Conservation (phyloP, 2,329 filamentous ascomycete species). For the Fusarium zealandicum region DNA sequence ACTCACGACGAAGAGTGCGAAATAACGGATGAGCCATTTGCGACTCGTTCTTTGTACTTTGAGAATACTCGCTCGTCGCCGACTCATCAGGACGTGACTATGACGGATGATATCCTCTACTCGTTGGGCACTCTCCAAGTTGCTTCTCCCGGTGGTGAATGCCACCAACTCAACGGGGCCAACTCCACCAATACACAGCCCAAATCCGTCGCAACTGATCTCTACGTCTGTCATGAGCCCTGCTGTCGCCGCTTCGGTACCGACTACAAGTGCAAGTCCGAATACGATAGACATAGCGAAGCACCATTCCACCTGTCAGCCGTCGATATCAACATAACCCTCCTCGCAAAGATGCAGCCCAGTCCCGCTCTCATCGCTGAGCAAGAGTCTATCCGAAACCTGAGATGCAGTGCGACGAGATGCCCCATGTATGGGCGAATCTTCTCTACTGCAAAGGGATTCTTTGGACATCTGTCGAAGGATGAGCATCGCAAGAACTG, state of each 20-base stretch:
- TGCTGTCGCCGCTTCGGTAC: slow-evolving; percentile 26
- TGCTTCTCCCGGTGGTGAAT: not conserved
- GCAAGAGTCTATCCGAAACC: slow-evolving; percentile 26
- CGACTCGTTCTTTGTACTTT: slow-evolving; percentile 7
- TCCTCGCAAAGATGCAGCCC: not conserved
- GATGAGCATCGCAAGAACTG: slow-evolving; percentile 9
- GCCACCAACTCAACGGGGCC: not conserved
- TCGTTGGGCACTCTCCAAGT: not conserved
- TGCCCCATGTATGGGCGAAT: slow-evolving; percentile 18
- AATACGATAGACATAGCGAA: slow-evolving; percentile 26
- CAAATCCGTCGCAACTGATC: not conserved
- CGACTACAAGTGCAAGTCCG: slow-evolving; percentile 29
- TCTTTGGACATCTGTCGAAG: slow-evolving; percentile 21
- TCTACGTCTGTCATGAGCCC: slow-evolving; percentile 18
- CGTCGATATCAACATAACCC: slow-evolving; percentile 2
- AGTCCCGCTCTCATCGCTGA: slow-evolving; percentile 12
- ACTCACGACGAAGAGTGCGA: slow-evolving; percentile 6
- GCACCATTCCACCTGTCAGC: slow-evolving; percentile 17
- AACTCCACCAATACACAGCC: not conserved
- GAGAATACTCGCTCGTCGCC: slow-evolving; percentile 7
- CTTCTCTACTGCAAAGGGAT: slow-evolving; percentile 8
- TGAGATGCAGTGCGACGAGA: slow-evolving; percentile 20
- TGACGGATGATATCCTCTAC: not conserved
- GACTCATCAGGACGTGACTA: not conserved
- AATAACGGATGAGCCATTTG: not conserved